Percentiles rank a stretch among this genome's conserved stretches.
Evolutionary conservation across 441 rosid species (phyloP).

Genomic region (Viola pubescens): DNA sequence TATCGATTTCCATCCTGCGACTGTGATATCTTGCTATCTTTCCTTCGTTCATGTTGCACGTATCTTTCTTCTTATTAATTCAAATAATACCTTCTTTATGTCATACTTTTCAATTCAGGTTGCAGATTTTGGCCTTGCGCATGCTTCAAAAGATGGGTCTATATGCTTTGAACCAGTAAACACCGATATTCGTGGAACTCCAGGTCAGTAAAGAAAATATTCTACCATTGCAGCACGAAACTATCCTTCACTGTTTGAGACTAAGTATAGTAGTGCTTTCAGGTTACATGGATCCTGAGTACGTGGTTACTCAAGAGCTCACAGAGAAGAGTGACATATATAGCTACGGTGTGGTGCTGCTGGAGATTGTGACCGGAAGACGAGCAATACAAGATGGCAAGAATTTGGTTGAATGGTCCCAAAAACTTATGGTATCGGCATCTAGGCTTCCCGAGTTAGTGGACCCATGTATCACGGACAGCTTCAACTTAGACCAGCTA

Average conservation of each 20-base stretch:
- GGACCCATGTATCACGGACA: conserved; percentile 50
- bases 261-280: conserved; percentile 21
- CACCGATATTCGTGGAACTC: conserved; percentile 86
- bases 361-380: conserved; percentile 75
- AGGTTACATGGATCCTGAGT: conserved; percentile 98
- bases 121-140: conserved; percentile 96
- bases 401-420: conserved; percentile 73
- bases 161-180: conserved; percentile 80
- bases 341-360: conserved; percentile 78
- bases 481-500: conserved; percentile 66
- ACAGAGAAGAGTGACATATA: conserved; percentile 94
- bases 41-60: neutral
- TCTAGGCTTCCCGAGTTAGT: conserved; percentile 52
- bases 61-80: conserved; percentile 7
- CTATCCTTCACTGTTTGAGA: conserved; percentile 1
- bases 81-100: neutral
- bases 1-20: neutral
- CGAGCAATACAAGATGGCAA: conserved; percentile 66
- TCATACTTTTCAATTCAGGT: conserved; percentile 39
- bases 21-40: neutral
- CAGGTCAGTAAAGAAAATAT: conserved; percentile 50
- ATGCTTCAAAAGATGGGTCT: conserved; percentile 82
- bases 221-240: conserved; percentile 1
- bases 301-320: conserved; percentile 72
- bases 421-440: conserved; percentile 45